Evolutionary conservation across 2,329 filamentous ascomycete genomes (phyloP), one percentile per base, ranked within the genome.

Genomic region (Epichloe elymi): DNA sequence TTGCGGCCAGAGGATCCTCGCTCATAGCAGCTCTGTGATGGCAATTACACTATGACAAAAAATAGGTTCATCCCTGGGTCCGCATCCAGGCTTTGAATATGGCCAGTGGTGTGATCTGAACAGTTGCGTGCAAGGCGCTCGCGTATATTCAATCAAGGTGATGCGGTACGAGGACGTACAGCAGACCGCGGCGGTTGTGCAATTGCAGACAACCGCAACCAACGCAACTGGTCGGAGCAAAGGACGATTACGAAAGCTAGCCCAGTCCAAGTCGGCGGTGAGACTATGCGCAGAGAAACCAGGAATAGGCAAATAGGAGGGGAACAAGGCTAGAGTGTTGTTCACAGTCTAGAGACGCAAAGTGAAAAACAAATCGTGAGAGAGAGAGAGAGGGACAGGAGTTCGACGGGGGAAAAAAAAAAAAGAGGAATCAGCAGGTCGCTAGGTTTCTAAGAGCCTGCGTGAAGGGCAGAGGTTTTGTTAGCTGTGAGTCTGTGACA

Each of bases 1-100:
- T 80, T 64, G 72, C 70, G 68, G 68, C 67, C 64, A 67, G 68
- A 69, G 74, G 73, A 68, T 80, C 74, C 69, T 74, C 75, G 74
- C 72, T 82, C 79, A 83, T 83, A 81, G 75, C 78, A 79, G 58
- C 62, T 48, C 50, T 30, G 58, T 54, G 53, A 54, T 51, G 51
- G 54, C 52, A 50, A 53, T 53, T 52, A 36, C 51, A 46, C 52
- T 52, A 55, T 48, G 48, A 52, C 40, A 48, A 48, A 46, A 53
- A 46, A 40, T 44, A 51, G 52, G 47, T 54, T 53, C 55, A 58
- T 58, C 41, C 53, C 54, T 54, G 23, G 53, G n/a, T 47, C 5
- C 3, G 20, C 17, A 45, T 33, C 14, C 33, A 14, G 1, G 44
- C 4, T 8, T 17, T 10, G n/a, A 41, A 35, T 11, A 33, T 39